Conservation (phyloP, 2,329 filamentous ascomycete species). For the Phialocephala subalpina region DNA sequence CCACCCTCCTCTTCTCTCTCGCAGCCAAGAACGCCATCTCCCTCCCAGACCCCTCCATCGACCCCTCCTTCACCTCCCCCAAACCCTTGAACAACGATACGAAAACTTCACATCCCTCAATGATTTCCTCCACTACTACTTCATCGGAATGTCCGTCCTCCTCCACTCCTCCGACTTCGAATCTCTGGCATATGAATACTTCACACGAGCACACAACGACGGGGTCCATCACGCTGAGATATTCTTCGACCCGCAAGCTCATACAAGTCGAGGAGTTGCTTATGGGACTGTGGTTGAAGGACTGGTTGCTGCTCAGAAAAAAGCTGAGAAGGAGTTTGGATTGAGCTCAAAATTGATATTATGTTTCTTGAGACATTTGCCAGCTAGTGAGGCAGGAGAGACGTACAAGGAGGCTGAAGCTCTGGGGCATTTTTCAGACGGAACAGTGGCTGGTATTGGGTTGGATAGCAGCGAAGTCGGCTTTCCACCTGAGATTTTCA, state of each 20-base stretch:
- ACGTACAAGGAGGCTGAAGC: conserved; percentile 53
- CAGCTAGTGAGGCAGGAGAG: conserved; percentile 61
- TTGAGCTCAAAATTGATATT: conserved; percentile 73
- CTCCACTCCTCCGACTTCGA: conserved; percentile 73
- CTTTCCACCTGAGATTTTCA: conserved; percentile 66
- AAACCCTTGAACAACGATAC: conserved; percentile 69
- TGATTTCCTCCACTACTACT: conserved; percentile 83
- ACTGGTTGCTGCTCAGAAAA: conserved; percentile 64
- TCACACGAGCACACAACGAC: conserved; percentile 67
- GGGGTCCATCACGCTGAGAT: conserved; percentile 77
- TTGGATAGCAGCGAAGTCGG: conserved; percentile 71
- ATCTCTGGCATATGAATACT: conserved; percentile 76
- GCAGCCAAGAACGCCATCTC: conserved; percentile 70
- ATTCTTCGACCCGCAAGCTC: conserved; percentile 84
- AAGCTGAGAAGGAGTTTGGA: conserved; percentile 68
- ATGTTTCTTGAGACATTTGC: conserved; percentile 76
- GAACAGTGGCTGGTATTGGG: conserved; percentile 68
- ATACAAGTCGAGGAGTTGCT: conserved; percentile 67
- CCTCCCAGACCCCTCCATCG: conserved; percentile 62
- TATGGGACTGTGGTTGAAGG: conserved; percentile 72
- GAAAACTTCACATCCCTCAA: conserved; percentile 73
- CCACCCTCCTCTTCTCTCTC: conserved; percentile 73
- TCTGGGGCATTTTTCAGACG: conserved; percentile 56
- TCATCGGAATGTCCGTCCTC: conserved; percentile 76
- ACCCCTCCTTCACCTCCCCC: conserved; percentile 69